Evolutionary conservation across 768 basidiomycete genomes (phyloP).

Genomic region (Psilocybe cyanescens): DNA sequence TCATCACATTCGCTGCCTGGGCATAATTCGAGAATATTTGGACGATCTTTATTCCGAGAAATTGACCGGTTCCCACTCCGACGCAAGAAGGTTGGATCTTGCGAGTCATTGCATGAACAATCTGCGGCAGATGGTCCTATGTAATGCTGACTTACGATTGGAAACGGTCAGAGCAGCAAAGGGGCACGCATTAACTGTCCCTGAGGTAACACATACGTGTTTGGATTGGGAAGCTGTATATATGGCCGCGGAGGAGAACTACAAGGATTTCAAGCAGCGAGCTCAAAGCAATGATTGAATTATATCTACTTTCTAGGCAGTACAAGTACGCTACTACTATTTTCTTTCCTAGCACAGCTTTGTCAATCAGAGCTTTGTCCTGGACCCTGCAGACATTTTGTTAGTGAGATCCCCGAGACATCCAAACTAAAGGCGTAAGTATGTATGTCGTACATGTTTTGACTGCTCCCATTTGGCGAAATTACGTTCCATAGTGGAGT

Average conservation of each 20-base stretch:
- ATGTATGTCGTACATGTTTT: no score
- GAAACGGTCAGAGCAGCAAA: background rate
- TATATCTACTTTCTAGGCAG: no score
- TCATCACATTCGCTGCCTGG: background rate
- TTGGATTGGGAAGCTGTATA: conserved; percentile 20
- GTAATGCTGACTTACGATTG: background rate
- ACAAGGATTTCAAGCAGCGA: no score
- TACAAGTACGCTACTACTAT: no score
- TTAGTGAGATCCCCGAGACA: no score
- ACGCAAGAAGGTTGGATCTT: background rate
- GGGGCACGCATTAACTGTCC: conserved; percentile 16
- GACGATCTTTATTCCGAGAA: background rate
- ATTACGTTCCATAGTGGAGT: background rate
- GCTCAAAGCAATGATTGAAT: no score
- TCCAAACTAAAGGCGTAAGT: no score
- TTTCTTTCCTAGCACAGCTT: no score
- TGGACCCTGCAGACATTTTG: no score
- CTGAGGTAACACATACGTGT: conserved; percentile 19
- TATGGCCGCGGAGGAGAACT: conserved; percentile 10
- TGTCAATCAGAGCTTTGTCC: no score
- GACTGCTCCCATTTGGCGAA: no score
- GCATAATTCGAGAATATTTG: background rate
- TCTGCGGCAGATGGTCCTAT: background rate
- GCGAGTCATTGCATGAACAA: background rate
- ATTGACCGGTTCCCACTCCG: background rate